Evolutionary conservation across 148 eudicot genomes (phyloP).

Genomic region (Rheum nobile): DNA sequence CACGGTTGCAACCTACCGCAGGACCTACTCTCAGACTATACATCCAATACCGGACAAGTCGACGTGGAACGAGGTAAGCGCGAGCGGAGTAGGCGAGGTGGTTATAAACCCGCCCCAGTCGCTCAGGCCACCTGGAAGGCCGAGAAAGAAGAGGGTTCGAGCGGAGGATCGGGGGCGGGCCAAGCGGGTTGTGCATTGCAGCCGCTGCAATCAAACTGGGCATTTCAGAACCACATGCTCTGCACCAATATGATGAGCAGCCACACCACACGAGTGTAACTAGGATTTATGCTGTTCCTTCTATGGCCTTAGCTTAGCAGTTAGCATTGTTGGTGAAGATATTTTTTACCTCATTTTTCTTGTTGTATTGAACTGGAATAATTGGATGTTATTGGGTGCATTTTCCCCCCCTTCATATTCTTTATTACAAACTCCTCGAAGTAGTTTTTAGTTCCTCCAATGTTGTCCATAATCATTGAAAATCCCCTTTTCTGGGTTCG

Average conservation of each 20-base stretch:
- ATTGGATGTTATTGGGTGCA: background rate
- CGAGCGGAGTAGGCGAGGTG: constrained; percentile 15
- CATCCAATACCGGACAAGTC: constrained; percentile 44
- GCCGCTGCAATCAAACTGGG: constrained; percentile 61
- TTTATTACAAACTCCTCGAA: background rate
- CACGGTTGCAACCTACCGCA: constrained; percentile 37
- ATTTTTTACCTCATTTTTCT: background rate
- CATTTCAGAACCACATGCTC: constrained; percentile 59
- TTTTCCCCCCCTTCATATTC: background rate
- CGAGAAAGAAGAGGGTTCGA: constrained; percentile 44
- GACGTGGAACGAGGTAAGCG: constrained; percentile 27
- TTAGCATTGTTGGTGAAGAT: background rate
- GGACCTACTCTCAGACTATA: constrained; percentile 40
- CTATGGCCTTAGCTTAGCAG: background rate
- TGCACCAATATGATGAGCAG: constrained; percentile 23
- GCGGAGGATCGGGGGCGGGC: constrained; percentile 48
- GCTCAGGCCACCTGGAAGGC: constrained; percentile 37
- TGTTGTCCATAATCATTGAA: no score
- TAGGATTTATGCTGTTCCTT: background rate
- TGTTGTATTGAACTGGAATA: background rate
- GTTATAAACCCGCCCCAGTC: constrained; percentile 49
- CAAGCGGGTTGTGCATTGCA: constrained; percentile 51
- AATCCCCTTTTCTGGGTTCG: no score
- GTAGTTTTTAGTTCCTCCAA: background rate
- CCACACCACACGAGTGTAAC: background rate